A percentile compares a stretch with the other conserved stretches of the same genome.
Conservation (phyloP, 306 rosid genomes). For the Hylodesmum podocarpum region DNA sequence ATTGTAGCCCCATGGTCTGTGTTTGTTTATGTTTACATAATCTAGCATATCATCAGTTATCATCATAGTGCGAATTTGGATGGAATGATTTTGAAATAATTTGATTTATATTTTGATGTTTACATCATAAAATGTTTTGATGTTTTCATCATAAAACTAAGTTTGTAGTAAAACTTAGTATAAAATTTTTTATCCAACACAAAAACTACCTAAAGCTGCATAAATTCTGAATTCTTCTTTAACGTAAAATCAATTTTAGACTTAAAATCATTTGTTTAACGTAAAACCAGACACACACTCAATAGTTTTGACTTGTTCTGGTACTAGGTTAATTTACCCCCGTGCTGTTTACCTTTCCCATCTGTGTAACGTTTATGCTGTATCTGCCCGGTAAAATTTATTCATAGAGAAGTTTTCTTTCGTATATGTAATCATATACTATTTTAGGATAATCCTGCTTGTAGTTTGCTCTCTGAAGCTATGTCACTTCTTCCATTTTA, state of each 20-base stretch:
- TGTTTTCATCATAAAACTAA: too few species aligned
- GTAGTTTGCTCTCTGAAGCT: conserved; percentile 12
- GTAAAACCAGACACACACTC: too few species aligned
- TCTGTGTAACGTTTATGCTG: neutral
- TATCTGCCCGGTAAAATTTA: neutral
- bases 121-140: too few species aligned
- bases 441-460: neutral
- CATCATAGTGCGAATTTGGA: neutral
- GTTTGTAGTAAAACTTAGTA: too few species aligned
- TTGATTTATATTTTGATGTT: too few species aligned
- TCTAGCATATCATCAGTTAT: neutral
- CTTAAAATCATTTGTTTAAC: too few species aligned
- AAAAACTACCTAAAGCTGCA: too few species aligned
- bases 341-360: neutral
- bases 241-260: too few species aligned
- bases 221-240: too few species aligned
- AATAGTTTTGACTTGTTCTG: neutral
- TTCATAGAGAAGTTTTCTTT: neutral
- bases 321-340: neutral
- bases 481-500: conserved; percentile 1
- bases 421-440: neutral
- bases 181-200: too few species aligned
- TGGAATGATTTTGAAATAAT: too few species aligned
- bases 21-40: neutral
- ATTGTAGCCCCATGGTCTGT: neutral